Evolutionary conservation across 257 asterid genomes (phyloP), one percentile per base, ranked within the genome.

Genomic region (Avicennia marina): DNA sequence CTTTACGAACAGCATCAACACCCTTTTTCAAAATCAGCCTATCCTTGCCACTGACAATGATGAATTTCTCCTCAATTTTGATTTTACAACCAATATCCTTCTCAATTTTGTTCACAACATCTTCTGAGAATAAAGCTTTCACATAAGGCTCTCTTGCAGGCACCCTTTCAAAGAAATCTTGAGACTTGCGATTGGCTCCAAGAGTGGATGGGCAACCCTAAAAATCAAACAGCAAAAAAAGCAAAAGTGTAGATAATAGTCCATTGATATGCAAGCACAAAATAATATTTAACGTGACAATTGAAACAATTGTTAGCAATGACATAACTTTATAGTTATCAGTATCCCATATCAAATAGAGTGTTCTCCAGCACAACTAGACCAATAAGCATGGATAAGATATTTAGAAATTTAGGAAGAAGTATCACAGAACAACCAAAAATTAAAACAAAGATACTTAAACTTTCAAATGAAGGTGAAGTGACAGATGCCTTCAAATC

Each of bases 191-290:
- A 75, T 67, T 84, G 29, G 95, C 94, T 71, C 99, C 99, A 36
- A 93, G 96, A 13, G 99, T 93, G 68, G 96, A 75, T 10, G 99
- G 99, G 67, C 99, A 93, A 58, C 99, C 99, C 99, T 93, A 63
- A 46, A 54, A 63, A 32, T 53, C 48, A 16, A 64, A 33, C 50
- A 40, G 25, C 24, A 56, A 39, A 18, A 53, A 41, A 54, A 32
- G 13, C 2, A 17, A 25, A 33, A 38, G 36, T 47, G 18, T 4
- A 40, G 18, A 1, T 31, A 44, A 26, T 20, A 24, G 18, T 11
- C 17, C 22, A 51, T 7, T 34, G 11, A 36, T 19, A 61, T 31
- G 43, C 46, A 51, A 42, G 36, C 40, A 27, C 31, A 21, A 19
- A 48, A 36, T 21, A 38, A 57, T 9, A 58, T 24, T 56, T 52